Evolutionary conservation across 2,329 filamentous ascomycete species (phyloP), one percentile per base, ranked within the genome.

Genomic region (Alternaria gaisen): DNA sequence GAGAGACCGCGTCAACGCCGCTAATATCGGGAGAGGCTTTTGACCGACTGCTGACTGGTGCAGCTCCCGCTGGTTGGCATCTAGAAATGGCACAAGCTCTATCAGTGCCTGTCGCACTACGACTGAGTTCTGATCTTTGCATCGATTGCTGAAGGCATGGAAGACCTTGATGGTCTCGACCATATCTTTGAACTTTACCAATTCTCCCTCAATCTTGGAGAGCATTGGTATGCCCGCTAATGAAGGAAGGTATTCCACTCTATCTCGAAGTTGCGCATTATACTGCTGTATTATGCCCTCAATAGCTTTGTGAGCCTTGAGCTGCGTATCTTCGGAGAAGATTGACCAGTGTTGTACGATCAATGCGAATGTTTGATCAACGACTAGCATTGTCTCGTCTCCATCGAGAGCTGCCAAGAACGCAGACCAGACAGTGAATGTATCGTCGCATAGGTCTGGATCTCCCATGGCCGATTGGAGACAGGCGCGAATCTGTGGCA

Each of bases 401-500:
- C 90, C 88, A 48, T 76, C 72, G 2, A 98, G 84, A 53, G 89
- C 87, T 28, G 81, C 86, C 18, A 98, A 85, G 80, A 99, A 89
- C 9, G 89, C 85, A 26, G 88, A 85, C 95, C 95, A 99, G 50
- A 93, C 92, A 4, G 86, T 87, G 71, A 98, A 94, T 2, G 93
- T 92, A 30, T 88, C 84, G 62, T 92, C 85, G 63, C 92, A 88
- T n/a, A 99, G 84, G 47, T 90, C 86, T 44, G 89, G 84, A 52
- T 91, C 87, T 16, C 90, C 85, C 61, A 98, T 86, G 0, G 93
- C 93, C 22, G 93, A 93, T 64, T 97, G 88, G 12, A 99, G 83
- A 74, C 92, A 97, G n/a, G 94, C 93, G 67, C 93, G 93, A 57
- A 98, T 94, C 89, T 97, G 94, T 22, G 95, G 94, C 41, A 97